Evolutionary conservation across 2,329 filamentous ascomycete species (phyloP).

Genomic region (Cercospora citrullina): DNA sequence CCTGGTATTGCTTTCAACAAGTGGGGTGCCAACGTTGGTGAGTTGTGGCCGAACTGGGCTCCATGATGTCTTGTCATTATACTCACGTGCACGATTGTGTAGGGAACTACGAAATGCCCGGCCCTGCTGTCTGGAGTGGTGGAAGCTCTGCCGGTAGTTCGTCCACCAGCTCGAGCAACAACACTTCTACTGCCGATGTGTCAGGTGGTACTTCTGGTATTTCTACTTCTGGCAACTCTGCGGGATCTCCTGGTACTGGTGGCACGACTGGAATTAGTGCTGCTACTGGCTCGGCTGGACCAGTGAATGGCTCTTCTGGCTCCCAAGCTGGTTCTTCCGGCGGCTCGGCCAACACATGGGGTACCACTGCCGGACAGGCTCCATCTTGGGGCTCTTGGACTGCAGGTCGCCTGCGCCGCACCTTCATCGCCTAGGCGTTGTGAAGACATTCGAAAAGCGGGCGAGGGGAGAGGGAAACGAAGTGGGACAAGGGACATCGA

Average conservation of each 20-base stretch:
- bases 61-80: not conserved
- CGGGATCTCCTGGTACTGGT: not conserved
- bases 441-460: not conserved
- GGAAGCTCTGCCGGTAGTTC: not conserved
- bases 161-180: not conserved
- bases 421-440: not conserved
- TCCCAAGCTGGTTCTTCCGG: not conserved
- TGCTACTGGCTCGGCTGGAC: not conserved
- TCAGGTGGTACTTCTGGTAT: not conserved
- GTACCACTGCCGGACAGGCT: not conserved
- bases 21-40: slow-evolving; percentile 19
- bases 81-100: not conserved
- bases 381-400: not conserved
- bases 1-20: slow-evolving; percentile 28
- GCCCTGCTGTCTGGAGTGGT: not conserved
- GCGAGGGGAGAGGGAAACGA: not conserved
- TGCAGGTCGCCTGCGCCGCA: not conserved
- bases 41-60: not conserved
- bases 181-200: not conserved
- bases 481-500: no score
- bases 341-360: not conserved
- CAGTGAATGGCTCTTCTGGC: not conserved
- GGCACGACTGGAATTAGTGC: not conserved
- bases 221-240: not conserved
- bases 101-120: not conserved